These are phyloP conservation scores for Leishmania mexicana DNA, from an alignment of 208 protist genomes.

Conservation along the genomic window DNA sequence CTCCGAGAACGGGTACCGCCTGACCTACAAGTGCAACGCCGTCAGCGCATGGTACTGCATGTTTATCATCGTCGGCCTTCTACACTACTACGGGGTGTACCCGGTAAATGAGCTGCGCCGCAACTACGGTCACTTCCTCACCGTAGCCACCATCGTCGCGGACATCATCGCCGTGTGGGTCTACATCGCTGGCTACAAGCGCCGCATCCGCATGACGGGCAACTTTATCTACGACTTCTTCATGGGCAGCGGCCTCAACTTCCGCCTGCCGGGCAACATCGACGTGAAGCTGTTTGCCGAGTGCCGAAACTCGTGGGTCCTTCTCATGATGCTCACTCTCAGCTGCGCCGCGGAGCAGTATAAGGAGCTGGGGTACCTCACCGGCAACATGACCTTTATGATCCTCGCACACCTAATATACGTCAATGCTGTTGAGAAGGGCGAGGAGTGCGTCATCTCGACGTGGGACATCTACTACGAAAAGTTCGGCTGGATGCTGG, in stretches of 20 bases:
- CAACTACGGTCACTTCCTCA: constrained; percentile 80
- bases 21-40: constrained; percentile 93
- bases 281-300: constrained; percentile 95
- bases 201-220: constrained; percentile 84
- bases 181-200: constrained; percentile 67
- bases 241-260: constrained; percentile 93
- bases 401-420: constrained; percentile 94
- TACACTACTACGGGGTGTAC: constrained; percentile 78
- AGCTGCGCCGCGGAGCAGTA: constrained; percentile 91
- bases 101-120: constrained; percentile 62
- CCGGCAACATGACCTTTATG: constrained; percentile 92
- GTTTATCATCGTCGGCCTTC: constrained; percentile 52
- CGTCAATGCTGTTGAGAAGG: constrained; percentile 94
- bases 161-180: constrained; percentile 76
- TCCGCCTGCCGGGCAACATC: constrained; percentile 87
- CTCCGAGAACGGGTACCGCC: constrained; percentile 79
- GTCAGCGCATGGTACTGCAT: constrained; percentile 84
- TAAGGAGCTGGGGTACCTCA: constrained; percentile 77
- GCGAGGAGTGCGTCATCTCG: constrained; percentile 94
- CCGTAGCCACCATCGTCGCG: constrained; percentile 75
- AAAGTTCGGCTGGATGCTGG: constrained; percentile 95
- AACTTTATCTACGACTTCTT: constrained; percentile 96
- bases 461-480: constrained; percentile 97
- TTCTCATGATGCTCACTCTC: constrained; percentile 93
- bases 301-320: constrained; percentile 94